phyloP scores from a whole-genome alignment of 768 basidiomycete genomes.

The Rubroboletus pulcherrimus region DNA sequence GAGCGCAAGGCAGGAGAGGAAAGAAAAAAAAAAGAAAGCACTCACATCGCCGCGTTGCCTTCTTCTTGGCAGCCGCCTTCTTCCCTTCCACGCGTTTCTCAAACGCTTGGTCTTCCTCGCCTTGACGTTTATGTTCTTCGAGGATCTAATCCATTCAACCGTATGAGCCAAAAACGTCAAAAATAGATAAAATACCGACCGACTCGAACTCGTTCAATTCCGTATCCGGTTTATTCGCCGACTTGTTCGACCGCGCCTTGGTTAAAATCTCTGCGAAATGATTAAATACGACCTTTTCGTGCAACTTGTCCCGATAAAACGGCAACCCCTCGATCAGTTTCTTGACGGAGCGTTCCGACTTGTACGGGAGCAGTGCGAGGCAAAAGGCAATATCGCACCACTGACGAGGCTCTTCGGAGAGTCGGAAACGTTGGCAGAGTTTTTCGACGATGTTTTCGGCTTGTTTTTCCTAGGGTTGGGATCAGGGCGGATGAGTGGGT shows the following conservation, averaged over 20 bases:
- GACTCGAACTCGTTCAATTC: slow-evolving; percentile 94
- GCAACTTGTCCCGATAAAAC: slow-evolving; percentile 94
- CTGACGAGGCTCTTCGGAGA: slow-evolving; percentile 84
- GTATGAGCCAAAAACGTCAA: background rate
- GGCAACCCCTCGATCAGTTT: slow-evolving; percentile 91
- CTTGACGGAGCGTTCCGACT: slow-evolving; percentile 94
- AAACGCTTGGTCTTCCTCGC: slow-evolving; percentile 87
- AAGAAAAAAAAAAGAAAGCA: background rate
- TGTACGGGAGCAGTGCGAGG: slow-evolving; percentile 91
- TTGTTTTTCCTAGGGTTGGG: slow-evolving; percentile 81
- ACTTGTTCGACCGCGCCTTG: slow-evolving; percentile 91
- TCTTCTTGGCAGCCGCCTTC: slow-evolving; percentile 74
- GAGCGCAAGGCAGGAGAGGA: background rate
- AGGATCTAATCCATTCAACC: slow-evolving; percentile 55
- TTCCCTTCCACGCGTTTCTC: slow-evolving; percentile 84
- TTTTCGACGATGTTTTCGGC: slow-evolving; percentile 97
- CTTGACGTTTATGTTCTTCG: slow-evolving; percentile 77
- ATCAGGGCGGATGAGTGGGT: background rate
- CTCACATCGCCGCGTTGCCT: slow-evolving; percentile 52
- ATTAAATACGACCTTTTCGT: slow-evolving; percentile 77
- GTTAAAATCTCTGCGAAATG: slow-evolving; percentile 87
- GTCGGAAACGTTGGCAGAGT: slow-evolving; percentile 91
- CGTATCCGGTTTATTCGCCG: slow-evolving; percentile 85
- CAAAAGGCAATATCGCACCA: slow-evolving; percentile 99
- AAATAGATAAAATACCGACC: slow-evolving; percentile 38